Conservation (phyloP, 2,329 filamentous ascomycete species). For the Pseudodiploospora longispora region DNA sequence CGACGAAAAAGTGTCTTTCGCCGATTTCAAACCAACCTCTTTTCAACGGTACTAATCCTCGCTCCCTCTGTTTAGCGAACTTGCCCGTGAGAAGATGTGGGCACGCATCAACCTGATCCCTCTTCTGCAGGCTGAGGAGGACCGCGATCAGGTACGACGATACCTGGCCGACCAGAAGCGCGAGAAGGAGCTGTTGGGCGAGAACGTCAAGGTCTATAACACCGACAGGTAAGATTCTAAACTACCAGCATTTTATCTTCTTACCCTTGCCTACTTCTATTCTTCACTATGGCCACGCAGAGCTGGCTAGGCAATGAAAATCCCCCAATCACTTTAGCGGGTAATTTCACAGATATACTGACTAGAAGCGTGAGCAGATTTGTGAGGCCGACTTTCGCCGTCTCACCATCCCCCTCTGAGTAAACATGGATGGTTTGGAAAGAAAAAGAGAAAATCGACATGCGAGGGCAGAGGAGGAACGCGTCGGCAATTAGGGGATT, state of each 20-base stretch:
- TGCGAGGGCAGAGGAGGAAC: too few relatives aligned
- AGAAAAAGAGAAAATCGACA: neutral
- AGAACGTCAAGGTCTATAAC: conserved; percentile 79
- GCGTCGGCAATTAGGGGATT: neutral
- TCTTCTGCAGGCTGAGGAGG: conserved; percentile 89
- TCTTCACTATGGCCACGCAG: neutral
- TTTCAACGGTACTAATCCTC: too few relatives aligned
- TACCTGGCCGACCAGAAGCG: conserved; percentile 79
- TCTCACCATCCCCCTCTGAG: conserved; percentile 57
- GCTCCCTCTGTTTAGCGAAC: conserved; percentile 53
- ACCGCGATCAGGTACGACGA: conserved; percentile 86
- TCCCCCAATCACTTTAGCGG: neutral
- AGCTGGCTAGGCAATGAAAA: too few relatives aligned
- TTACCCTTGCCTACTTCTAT: neutral
- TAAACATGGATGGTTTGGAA: conserved; percentile 27
- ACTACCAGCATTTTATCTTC: conserved; percentile 2
- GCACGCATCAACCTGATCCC: conserved; percentile 90
- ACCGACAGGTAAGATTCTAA: conserved; percentile 61
- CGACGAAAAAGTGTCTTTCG: too few relatives aligned
- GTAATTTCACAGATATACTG: neutral
- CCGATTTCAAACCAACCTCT: too few relatives aligned
- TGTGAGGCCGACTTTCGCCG: conserved; percentile 71
- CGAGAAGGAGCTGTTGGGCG: conserved; percentile 84
- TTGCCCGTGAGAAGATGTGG: conserved; percentile 97
- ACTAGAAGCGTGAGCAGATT: conserved; percentile 43